A percentile compares a stretch with the other conserved stretches of the same genome.
Evolutionary conservation across 495 filamentous ascomycete species (phyloP).

Genomic region (Cercophora samala): DNA sequence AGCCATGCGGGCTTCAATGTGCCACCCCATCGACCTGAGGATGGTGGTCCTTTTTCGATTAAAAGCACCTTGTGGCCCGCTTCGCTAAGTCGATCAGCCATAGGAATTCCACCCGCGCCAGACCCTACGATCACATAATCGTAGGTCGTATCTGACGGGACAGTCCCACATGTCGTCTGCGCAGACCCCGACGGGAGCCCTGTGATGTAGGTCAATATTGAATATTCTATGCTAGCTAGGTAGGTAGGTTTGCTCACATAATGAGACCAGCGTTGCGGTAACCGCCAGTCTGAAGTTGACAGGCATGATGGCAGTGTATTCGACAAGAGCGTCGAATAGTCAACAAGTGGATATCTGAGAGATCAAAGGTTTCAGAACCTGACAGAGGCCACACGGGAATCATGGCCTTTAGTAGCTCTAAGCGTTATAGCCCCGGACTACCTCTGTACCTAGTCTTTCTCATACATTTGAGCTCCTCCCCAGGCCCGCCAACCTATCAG

Average conservation of each 20-base stretch:
- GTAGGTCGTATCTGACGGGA: constrained; percentile 46
- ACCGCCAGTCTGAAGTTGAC: constrained; percentile 12
- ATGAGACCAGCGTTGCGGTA: constrained; percentile 7
- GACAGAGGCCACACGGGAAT: background rate
- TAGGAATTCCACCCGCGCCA: constrained; percentile 60
- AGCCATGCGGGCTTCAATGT: constrained; percentile 59
- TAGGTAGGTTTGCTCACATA: constrained; percentile 16
- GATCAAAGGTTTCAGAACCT: background rate
- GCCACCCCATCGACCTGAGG: constrained; percentile 56
- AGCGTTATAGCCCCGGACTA: background rate
- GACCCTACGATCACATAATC: constrained; percentile 65
- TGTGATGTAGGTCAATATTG: background rate
- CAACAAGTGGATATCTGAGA: background rate
- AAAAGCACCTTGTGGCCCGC: constrained; percentile 59
- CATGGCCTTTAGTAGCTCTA: background rate
- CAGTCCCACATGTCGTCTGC: constrained; percentile 38
- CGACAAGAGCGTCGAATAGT: background rate
- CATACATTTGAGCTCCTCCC: background rate
- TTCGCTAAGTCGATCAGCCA: constrained; percentile 59
- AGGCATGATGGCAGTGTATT: constrained; percentile 15
- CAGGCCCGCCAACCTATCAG: no score
- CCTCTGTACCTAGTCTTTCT: background rate
- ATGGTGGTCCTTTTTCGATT: constrained; percentile 60
- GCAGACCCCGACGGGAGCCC: constrained; percentile 17
- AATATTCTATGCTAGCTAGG: background rate